A percentile compares a stretch with the other conserved stretches of the same genome.
Evolutionary conservation across 768 basidiomycete genomes (phyloP).

Genomic region (Hortiboletus campestris): DNA sequence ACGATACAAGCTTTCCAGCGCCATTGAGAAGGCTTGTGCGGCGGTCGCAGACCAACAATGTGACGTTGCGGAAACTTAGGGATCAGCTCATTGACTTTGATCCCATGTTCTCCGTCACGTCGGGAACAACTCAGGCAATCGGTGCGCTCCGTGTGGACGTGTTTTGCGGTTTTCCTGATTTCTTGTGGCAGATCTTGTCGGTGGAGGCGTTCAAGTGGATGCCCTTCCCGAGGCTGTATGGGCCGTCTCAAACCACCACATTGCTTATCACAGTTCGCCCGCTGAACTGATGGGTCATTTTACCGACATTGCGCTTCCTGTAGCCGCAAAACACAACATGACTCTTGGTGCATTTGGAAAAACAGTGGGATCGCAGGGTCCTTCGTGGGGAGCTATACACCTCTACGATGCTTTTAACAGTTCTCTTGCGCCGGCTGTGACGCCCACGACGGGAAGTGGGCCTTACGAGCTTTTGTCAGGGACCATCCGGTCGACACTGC

Average conservation of each 20-base stretch:
- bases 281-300: slow-evolving; percentile 15
- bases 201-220: slow-evolving; percentile 44
- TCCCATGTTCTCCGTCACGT: slow-evolving; percentile 15
- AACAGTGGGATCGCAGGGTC: slow-evolving; percentile 19
- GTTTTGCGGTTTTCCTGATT: slow-evolving; percentile 18
- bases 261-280: slow-evolving; percentile 33
- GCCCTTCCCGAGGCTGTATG: slow-evolving; percentile 44
- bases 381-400: slow-evolving; percentile 36
- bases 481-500: slow-evolving; percentile 40
- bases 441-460: slow-evolving; percentile 36
- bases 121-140: slow-evolving; percentile 29
- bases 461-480: slow-evolving; percentile 43
- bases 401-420: slow-evolving; percentile 37
- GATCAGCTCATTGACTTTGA: slow-evolving; percentile 22
- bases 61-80: slow-evolving; percentile 17
- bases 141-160: slow-evolving; percentile 13
- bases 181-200: slow-evolving; percentile 39
- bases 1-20: slow-evolving; percentile 36
- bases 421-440: slow-evolving; percentile 40
- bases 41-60: slow-evolving; percentile 22
- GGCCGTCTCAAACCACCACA: slow-evolving; percentile 35
- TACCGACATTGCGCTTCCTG: neutral
- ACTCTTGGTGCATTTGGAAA: slow-evolving; percentile 42
- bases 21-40: slow-evolving; percentile 18
- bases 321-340: slow-evolving; percentile 38